Evolutionary conservation across 1,284 basidiomycete genomes (phyloP), one percentile per base, ranked within the genome.

Genomic region (Apiotrichum akiyoshidainum): DNA sequence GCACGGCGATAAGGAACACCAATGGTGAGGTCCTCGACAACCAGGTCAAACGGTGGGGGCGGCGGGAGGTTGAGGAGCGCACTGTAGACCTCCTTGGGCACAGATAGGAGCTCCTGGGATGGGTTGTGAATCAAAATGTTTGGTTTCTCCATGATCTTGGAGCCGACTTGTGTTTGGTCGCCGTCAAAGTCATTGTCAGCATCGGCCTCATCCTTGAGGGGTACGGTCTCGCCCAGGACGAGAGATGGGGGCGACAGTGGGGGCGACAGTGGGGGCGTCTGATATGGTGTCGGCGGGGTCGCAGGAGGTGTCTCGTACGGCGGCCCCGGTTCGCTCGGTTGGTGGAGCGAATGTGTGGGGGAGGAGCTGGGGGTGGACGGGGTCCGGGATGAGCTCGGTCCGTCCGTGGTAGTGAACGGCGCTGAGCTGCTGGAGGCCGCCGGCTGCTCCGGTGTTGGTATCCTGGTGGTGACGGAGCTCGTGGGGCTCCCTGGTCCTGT

Each of bases 1-100:
- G 22, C 11, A 9, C 41, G 52, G 44, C 40, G n/a, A n/a, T 63
- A 47, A 8, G 78, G 78, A 1, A 78, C 70, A 9, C 76, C 78
- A 33, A 79, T 71, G 2, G 72, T 71, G 10, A 78, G 64, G 41
- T 67, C 60, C n/a, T 72, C 58, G 34, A 78, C 73, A 13, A 49
- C 54, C 19, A 79, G 65, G 52, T 78, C 61, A 62, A 69, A 78
- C 6, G 75, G 75, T 45, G 71, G 63, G 0, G 78, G 78, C 7
- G 76, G 77, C 1, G 78, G 74, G 7, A 79, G 65, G 51, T 73
- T 70, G 45, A 75, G 65, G 31, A 75, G 54, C 4, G 72, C 66
- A 0, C 39, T 51, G 12, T 37, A 33, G 47, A 16, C 34, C 16
- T 17, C n/a, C 9, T 7, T n/a, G 34, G 12, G 47, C 17, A 7